These are phyloP conservation scores for Fusarium sp. DNA, from an alignment of 2,329 filamentous ascomycete species.

Conservation along the genomic window DNA sequence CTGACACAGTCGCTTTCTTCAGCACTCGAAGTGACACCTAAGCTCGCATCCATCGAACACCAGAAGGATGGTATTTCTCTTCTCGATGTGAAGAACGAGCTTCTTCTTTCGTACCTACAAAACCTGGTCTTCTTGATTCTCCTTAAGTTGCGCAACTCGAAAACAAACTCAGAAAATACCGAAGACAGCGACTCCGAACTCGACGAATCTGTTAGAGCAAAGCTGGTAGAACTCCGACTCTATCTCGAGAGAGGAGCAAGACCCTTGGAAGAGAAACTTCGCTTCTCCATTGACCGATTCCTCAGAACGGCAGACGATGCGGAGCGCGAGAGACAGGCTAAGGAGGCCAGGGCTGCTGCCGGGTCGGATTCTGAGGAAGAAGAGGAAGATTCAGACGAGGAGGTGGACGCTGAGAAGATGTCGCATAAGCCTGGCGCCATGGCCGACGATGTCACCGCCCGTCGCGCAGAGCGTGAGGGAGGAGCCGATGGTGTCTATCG, in stretches of 20 bases:
- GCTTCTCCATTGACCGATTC: slow-evolving; percentile 96
- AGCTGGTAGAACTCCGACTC: slow-evolving; percentile 89
- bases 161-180: slow-evolving; percentile 39
- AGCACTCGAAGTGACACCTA: slow-evolving; percentile 75
- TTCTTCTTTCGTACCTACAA: slow-evolving; percentile 96
- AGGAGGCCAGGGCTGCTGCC: slow-evolving; percentile 46
- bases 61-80: slow-evolving; percentile 91
- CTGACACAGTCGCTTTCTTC: slow-evolving; percentile 70
- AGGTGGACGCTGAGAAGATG: slow-evolving; percentile 49
- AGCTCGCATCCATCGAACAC: slow-evolving; percentile 72
- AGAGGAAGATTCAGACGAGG: slow-evolving; percentile 54
- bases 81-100: slow-evolving; percentile 94
- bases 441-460: slow-evolving; percentile 51
- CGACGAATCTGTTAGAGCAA: slow-evolving; percentile 77
- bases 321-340: slow-evolving; percentile 59
- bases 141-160: slow-evolving; percentile 76
- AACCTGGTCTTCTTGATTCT: slow-evolving; percentile 91
- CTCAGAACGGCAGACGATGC: slow-evolving; percentile 86
- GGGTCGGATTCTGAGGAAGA: slow-evolving; percentile 47
- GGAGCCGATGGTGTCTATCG: slow-evolving; percentile 80
- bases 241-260: slow-evolving; percentile 94
- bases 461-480: slow-evolving; percentile 47
- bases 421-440: slow-evolving; percentile 45
- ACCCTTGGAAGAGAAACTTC: slow-evolving; percentile 88
- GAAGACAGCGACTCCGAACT: slow-evolving; percentile 60